Evolutionary conservation across 768 basidiomycete species (phyloP), one percentile per base, ranked within the genome.

Genomic region (Tricholoma saponaceum): DNA sequence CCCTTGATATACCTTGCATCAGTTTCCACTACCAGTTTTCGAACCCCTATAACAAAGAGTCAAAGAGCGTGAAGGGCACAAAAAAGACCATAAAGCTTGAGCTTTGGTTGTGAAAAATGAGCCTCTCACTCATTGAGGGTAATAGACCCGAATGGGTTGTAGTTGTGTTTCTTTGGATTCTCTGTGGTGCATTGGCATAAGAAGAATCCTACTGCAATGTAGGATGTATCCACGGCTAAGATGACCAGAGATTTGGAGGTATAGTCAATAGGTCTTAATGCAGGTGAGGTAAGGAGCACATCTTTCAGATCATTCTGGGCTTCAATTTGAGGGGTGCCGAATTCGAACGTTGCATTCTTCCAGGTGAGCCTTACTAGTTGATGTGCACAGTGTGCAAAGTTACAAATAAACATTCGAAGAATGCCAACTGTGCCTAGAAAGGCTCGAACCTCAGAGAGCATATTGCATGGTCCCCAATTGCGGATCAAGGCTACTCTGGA

Each of bases 51-150:
- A 2, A 71, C 20, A 58, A 58, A 64, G 13, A 64, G 60, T 16
- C 61, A 50, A 46, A 60, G 54, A 0, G 55, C 61, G 10, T 63
- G 53, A 0, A 74, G 32, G 0, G 67, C 69, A 13, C 61, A 57
- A 22, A 63, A 73, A 0, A 79, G 47, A 0, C 78, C 73, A 51
- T 70, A 79, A 0, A 79, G 53, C 59, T 80, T 76, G 0, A 70
- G 28, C 46, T 81, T 80, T 0, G 74, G 67, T 46, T 78, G 76
- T 1, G 73, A 75, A 56, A 69, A 76, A 0, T 63, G 25, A 1
- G 64, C 55, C 59, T 77, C 72, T 0, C 69, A 22, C 0, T 70
- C 67, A 37, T 75, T 76, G 23, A 78, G 64, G 0, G 70, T 61
- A 0, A 80, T 74, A 0, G 74, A 80, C 0, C 75, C 67, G 46